Conservation (phyloP, 2,329 filamentous ascomycete genomes). For the Thermothelomyces thermophilus region DNA sequence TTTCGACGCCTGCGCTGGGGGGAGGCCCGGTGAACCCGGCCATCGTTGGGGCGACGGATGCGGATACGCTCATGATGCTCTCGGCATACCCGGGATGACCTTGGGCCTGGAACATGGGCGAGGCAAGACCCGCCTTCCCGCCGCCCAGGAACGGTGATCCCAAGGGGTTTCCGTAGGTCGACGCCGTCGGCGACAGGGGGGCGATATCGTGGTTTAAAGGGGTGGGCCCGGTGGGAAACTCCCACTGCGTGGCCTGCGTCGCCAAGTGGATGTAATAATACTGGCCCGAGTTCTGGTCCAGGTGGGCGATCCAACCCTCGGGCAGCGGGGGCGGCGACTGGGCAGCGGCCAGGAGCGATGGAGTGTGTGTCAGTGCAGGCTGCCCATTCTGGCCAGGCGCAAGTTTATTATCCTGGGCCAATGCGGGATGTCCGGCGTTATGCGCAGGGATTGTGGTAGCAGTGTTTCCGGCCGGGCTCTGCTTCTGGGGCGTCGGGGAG, state of each 20-base stretch:
- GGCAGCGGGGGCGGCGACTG: constrained; percentile 87
- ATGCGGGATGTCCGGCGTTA: constrained; percentile 44
- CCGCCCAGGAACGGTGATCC: constrained; percentile 61
- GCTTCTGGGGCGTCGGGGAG: constrained; percentile 19
- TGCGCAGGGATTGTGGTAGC: constrained; percentile 19
- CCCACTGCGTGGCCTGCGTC: constrained; percentile 95
- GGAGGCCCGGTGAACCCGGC: constrained; percentile 87
- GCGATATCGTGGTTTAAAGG: constrained; percentile 76
- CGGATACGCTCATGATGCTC: constrained; percentile 76
- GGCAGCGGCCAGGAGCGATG: constrained; percentile 49
- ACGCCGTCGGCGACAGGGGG: constrained; percentile 76
- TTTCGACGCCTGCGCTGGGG: constrained; percentile 78
- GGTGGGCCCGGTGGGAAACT: constrained; percentile 93
- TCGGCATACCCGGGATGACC: constrained; percentile 73
- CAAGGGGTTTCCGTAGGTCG: constrained; percentile 68
- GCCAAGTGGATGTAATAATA: constrained; percentile 98
- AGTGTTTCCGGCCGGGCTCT: constrained; percentile 16
- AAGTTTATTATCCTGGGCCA: constrained; percentile 72
- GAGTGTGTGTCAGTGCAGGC: constrained; percentile 38
- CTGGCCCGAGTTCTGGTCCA: constrained; percentile 91
- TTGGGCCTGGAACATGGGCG: constrained; percentile 75
- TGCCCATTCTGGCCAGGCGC: constrained; percentile 39
- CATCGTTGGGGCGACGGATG: constrained; percentile 65
- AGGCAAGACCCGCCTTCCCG: constrained; percentile 63
- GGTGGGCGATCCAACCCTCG: constrained; percentile 96